Evolutionary conservation across 495 filamentous ascomycete species (phyloP), one percentile per base, ranked within the genome.

Genomic region (Neurospora hispaniola): DNA sequence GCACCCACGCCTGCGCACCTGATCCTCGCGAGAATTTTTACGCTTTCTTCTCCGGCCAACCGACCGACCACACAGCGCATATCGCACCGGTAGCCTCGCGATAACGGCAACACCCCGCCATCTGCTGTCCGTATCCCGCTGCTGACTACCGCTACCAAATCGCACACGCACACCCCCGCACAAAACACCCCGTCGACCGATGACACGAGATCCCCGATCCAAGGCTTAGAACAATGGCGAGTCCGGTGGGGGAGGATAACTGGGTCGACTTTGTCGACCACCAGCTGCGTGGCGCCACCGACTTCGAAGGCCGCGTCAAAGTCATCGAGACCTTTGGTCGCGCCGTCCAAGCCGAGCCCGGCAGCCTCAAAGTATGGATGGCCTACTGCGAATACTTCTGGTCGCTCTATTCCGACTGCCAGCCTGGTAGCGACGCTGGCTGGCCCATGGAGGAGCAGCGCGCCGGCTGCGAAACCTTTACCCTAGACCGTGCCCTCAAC

Each of bases 361-460:
- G 88, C 71, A 97, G 95, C 76, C 87, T 91, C 42, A 93, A 90
- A 78, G 85, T 99, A 18, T 99, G 96, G 95, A 85, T 89, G 72
- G 87, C 91, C 23, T 98, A 97, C 81, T 94, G 92, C 73, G 90
- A 97, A 75, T 98, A 91, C 85, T 88, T 97, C 73, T 88, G 91
- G 77, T 89, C 90, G 23, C 87, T 97, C 9, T 92, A 93, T 76
- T 86, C 88, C 39, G 86, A 88, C 78, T 89, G 87, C 71, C 87
- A 90, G 76, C 81, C 83, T 42, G 80, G 82, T 46, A 84, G 88
- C 78, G 84, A 86, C 59, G 83, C 87, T 42, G 82, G 82, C 41
- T 96, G 93, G 91, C 83, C 90, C 11, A 88, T 90, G 70, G 93
- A 97, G 70, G 94, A 97, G 73, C 89, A 88, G 75, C 78, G 88